Base-by-base conservation (phyloP, 2,329 filamentous ascomycete species). In the Mycogone perniciosa region DNA sequence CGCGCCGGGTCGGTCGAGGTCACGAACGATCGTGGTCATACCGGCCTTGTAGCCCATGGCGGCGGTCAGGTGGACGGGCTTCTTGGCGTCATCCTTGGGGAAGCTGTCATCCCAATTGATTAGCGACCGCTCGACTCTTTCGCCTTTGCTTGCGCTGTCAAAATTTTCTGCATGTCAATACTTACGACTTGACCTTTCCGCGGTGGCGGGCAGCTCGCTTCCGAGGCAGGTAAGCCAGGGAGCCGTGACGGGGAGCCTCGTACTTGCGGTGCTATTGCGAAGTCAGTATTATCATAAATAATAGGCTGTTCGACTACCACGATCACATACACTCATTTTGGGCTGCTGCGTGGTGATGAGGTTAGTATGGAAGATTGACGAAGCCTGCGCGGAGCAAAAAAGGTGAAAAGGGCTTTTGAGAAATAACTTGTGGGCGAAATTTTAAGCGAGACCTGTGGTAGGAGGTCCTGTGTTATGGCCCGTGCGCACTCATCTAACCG, bases 41-140 rank as follows among this genome's bases (percentile, higher is more conserved):
- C 93, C 93, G 73, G 93, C 93, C 89, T 99, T 99, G 86, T 99
- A 99, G 75, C 93, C 93, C 86, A 97, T 91, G 70, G 89, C 79
- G 70, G 93, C 93, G 60, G 93, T 99, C 69, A 99, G 85, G 84
- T 99, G 93, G 75, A 96, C 89, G 69, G 91, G 89, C 86, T 97
- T 95, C 88, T 97, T 97, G 71, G 90, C 81, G 83, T 99, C 91
- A 88, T 99, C 93, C 87, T 97, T 97, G 72, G 93, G 93, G 86
- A 99, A 99, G 77, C 89, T 95, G 70, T 65, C 51, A 55, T 55
- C 51, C 54, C 48, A 58, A 61, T 57, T 56, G 54, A 51, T 65
- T 58, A 66, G 64, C 61, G 53, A 58, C 41, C 33, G 5, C 26
- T 29, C 11, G 42, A 10, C 7, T 2, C 38, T 39, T 11, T 31